Base-by-base conservation (phyloP, 192 early-diverging fungal species). In the Coemansia sp. region DNA sequence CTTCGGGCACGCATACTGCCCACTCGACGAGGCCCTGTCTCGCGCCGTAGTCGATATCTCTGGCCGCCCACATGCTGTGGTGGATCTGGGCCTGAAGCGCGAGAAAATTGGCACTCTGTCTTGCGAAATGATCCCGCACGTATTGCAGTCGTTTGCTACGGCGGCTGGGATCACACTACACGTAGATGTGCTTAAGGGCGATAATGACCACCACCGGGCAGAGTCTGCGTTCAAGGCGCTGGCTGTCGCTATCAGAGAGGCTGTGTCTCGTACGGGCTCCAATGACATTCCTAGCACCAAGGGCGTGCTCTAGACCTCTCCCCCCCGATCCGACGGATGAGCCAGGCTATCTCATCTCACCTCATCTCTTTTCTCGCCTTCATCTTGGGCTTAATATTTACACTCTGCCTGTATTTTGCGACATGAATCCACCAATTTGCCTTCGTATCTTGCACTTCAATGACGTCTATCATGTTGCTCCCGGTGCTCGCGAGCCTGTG, bases 101-200 rank as follows among this genome's bases (percentile, higher is more conserved):
- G 95, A 97, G 78, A 91, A 86, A 83, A 86, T 99, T 37, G 96
- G 97, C 1, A 71, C 85, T 7, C 72, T 99, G 62, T 94, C 92
- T 14, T 93, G 91, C 68, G 97, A 99, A 72, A 99, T 99, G 97
- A 93, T 99, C 67, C 96, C 97, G 33, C 97, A 98, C 66, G 91
- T 99, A 26, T 82, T 99, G 50, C 84, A 91, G 69, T 93, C 91
- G 28, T 98, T 99, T 87, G 93, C 96, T 0, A 89, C 88, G 35
- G 85, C 87, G 16, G 95, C 93, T 7, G 94, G 93, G 6, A 90
- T 99, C 56, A 99, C 97, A 3, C 82, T 99, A 46, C 97, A 99
- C 56, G 94, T 99, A 0, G 97, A 99, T 84, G 90, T 90, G 24
- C 70, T 99, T 14, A 93, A 94, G 72, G 97, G 97, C 28, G 82